These are phyloP conservation scores for Aspergillus saccharolyticus DNA, from an alignment of 495 filamentous ascomycete species.

Conservation along the genomic window DNA sequence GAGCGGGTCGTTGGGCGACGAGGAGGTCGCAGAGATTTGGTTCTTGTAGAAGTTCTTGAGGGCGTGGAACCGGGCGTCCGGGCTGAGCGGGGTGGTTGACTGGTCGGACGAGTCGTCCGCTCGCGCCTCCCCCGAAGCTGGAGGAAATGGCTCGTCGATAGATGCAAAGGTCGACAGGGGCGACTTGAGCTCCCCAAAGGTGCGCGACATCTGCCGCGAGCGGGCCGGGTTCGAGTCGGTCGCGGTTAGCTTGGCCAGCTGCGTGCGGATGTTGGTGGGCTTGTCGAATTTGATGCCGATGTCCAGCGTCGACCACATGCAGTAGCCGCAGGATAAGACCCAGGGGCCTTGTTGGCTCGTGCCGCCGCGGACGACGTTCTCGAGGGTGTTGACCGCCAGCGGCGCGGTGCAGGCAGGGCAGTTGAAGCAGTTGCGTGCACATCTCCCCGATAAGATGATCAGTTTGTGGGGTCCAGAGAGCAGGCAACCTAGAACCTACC, in stretches of 20 bases:
- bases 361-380: slow-evolving; percentile 35
- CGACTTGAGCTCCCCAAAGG: slow-evolving; percentile 37
- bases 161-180: slow-evolving; percentile 36
- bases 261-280: slow-evolving; percentile 74
- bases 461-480: neutral
- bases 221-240: slow-evolving; percentile 15
- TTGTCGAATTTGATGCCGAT: slow-evolving; percentile 89
- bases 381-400: slow-evolving; percentile 64
- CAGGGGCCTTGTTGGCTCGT: slow-evolving; percentile 57
- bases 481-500: slow-evolving; percentile 57
- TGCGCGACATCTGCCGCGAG: slow-evolving; percentile 29
- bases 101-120: slow-evolving; percentile 12
- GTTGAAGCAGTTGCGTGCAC: slow-evolving; percentile 89
- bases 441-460: slow-evolving; percentile 46
- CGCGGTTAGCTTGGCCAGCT: slow-evolving; percentile 54
- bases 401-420: slow-evolving; percentile 86
- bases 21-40: slow-evolving; percentile 59
- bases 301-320: slow-evolving; percentile 84
- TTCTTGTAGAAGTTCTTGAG: slow-evolving; percentile 67
- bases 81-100: slow-evolving; percentile 27
- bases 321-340: slow-evolving; percentile 80
- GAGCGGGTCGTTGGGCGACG: slow-evolving; percentile 47
- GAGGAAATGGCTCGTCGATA: slow-evolving; percentile 28
- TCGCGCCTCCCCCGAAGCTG: slow-evolving; percentile 10
- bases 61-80: slow-evolving; percentile 42